Percentiles rank a stretch among this genome's conserved stretches.
Conservation (phyloP, 2,329 filamentous ascomycete genomes). For the Fonsecaea nubica region DNA sequence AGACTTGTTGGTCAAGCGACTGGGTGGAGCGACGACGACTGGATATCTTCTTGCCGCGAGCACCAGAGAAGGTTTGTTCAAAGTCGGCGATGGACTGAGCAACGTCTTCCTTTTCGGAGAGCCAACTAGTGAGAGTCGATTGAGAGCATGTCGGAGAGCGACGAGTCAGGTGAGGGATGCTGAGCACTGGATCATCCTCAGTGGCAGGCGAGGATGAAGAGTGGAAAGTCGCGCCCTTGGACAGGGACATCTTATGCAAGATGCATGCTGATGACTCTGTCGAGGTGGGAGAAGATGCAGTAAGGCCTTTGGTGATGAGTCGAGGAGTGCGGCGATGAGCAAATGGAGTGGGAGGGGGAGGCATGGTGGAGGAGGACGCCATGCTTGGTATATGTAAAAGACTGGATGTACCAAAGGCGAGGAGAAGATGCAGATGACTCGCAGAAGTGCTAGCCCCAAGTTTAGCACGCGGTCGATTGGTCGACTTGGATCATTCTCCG, state of each 20-base stretch:
- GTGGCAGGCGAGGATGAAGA: conserved; percentile 51
- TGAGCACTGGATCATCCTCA: conserved; percentile 52
- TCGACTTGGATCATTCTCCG: conserved; percentile 22
- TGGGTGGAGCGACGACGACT: conserved; percentile 37
- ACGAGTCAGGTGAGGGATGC: conserved; percentile 60
- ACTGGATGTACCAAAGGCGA: conserved; percentile 26
- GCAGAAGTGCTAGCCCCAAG: conserved; percentile 30
- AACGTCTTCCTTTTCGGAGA: conserved; percentile 73
- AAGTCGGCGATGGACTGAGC: conserved; percentile 73
- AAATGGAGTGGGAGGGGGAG: conserved; percentile 39
- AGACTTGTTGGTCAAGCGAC: conserved; percentile 38
- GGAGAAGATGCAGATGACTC: conserved; percentile 36
- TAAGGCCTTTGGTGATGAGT: conserved; percentile 36
- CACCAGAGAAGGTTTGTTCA: conserved; percentile 65
- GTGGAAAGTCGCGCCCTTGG: conserved; percentile 72
- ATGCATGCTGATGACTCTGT: conserved; percentile 40
- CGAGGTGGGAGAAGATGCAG: conserved; percentile 37
- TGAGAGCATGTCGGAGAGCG: conserved; percentile 67
- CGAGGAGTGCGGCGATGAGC: conserved; percentile 41
- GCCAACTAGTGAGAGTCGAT: conserved; percentile 41
- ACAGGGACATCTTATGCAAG: conserved; percentile 61
- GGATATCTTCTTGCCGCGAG: conserved; percentile 47
- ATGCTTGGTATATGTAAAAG: conserved; percentile 36
- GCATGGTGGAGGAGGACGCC: conserved; percentile 35
- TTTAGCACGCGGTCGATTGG: conserved; percentile 36